Conservation (phyloP, 1,284 basidiomycete species). For the Golubevia sp. region DNA sequence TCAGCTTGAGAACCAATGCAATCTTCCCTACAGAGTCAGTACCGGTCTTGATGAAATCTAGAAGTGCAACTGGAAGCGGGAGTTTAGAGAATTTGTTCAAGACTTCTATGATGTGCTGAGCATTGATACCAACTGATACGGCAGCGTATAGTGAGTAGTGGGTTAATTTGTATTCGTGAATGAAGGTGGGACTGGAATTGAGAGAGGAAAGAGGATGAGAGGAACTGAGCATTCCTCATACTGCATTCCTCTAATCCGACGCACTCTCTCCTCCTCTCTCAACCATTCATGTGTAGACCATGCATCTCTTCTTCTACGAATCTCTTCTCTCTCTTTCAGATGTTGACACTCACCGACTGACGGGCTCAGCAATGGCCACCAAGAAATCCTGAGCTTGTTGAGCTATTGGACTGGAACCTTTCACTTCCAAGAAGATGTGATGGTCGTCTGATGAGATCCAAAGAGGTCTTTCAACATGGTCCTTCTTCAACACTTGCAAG, state of each 20-base stretch:
- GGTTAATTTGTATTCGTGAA: constrained; percentile 99
- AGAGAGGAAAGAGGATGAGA: too few species aligned
- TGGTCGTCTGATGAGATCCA: constrained; percentile 94
- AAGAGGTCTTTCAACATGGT: constrained; percentile 85
- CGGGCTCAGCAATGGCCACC: constrained; percentile 96
- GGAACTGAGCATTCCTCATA: constrained; percentile 33
- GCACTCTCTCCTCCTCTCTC: too few species aligned
- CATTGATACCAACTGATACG: constrained; percentile 96
- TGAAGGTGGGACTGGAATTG: constrained; percentile 95
- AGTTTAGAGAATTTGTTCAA: constrained; percentile 64
- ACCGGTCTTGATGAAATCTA: constrained; percentile 82
- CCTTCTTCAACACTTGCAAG: constrained; percentile 82
- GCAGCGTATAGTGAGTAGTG: constrained; percentile 97
- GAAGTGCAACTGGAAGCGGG: constrained; percentile 82
- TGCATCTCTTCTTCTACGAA: background rate
- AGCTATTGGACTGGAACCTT: constrained; percentile 83
- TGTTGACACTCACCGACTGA: constrained; percentile 83
- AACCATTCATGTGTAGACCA: background rate
- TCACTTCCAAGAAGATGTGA: constrained; percentile 88
- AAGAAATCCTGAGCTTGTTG: constrained; percentile 98
- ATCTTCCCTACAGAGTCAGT: constrained; percentile 95
- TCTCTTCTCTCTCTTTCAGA: constrained; percentile 7
- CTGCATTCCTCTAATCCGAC: background rate
- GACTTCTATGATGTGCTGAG: constrained; percentile 97
- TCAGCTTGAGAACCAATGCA: constrained; percentile 93